phyloP scores from a whole-genome alignment of 2,329 filamentous ascomycete species.

The Scopulariopsis brevicaulis region DNA sequence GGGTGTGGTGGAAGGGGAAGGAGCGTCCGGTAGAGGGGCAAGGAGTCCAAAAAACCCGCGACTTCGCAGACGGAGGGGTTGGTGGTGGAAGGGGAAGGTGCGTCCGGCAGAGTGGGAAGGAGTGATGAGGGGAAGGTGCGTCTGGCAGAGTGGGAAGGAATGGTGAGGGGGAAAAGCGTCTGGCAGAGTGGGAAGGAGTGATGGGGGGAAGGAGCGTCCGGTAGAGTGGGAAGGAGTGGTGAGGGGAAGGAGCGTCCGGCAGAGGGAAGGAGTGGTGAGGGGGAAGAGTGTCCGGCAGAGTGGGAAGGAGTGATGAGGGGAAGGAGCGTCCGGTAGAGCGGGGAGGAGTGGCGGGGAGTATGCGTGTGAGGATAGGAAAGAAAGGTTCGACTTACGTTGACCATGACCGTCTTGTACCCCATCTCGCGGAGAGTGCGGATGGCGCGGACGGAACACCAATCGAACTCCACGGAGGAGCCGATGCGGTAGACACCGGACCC shows the following conservation, averaged over 20 bases:
- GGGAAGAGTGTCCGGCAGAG: not conserved
- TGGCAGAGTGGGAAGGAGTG: no score
- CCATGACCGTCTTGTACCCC: slow-evolving; percentile 91
- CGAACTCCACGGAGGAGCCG: slow-evolving; percentile 95
- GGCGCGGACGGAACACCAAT: slow-evolving; percentile 95
- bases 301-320: not conserved
- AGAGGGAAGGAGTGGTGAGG: not conserved
- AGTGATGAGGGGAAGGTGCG: not conserved
- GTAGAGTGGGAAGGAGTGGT: no score
- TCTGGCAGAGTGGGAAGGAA: no score
- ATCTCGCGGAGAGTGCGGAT: slow-evolving; percentile 80
- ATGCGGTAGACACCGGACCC: slow-evolving; percentile 96
- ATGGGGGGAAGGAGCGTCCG: no score
- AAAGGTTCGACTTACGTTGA: slow-evolving; percentile 37
- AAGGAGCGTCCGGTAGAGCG: not conserved
- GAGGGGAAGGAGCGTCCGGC: not conserved
- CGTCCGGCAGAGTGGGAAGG: no score
- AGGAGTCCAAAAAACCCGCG: no score
- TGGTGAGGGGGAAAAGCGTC: not conserved
- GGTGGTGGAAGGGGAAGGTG: no score
- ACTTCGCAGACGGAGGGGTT: not conserved
- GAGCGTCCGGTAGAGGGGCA: no score
- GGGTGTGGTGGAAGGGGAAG: no score
- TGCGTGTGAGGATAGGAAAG: not conserved
- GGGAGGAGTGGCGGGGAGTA: not conserved